A percentile compares a stretch with the other conserved stretches of the same genome.
These are phyloP conservation scores for Suillus tomentosus DNA, from an alignment of 768 basidiomycete species.

Conservation along the genomic window DNA sequence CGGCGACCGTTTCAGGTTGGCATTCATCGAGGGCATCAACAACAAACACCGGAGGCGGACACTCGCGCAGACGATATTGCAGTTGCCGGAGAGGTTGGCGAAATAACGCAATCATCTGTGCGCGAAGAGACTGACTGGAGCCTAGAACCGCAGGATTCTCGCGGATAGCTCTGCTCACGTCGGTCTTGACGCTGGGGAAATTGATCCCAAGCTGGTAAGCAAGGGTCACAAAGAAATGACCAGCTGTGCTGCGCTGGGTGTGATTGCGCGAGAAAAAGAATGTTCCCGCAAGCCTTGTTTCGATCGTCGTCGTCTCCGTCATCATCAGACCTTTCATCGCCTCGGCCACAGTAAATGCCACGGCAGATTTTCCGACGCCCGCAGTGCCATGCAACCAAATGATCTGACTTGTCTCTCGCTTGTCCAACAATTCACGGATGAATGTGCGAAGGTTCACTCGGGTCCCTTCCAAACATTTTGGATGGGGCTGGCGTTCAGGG, in stretches of 20 bases:
- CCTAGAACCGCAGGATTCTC: too few relatives aligned
- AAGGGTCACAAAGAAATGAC: background rate
- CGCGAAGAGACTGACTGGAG: too few relatives aligned
- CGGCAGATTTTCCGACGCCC: slow-evolving; percentile 1
- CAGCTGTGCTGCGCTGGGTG: background rate
- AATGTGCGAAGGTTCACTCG: background rate
- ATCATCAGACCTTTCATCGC: background rate
- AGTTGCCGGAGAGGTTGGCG: too few relatives aligned
- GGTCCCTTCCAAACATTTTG: too few relatives aligned
- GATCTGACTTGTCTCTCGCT: background rate
- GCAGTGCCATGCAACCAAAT: background rate
- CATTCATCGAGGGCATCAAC: too few relatives aligned
- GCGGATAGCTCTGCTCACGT: too few relatives aligned
- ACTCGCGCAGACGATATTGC: too few relatives aligned
- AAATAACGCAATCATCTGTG: too few relatives aligned
- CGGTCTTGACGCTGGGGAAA: background rate
- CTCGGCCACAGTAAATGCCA: slow-evolving; percentile 4
- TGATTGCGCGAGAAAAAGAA: slow-evolving; percentile 6
- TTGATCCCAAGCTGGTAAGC: background rate
- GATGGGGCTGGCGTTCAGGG: too few relatives aligned
- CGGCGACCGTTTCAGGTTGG: too few relatives aligned
- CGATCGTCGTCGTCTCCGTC: background rate
- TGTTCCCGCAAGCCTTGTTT: background rate
- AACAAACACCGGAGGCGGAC: too few relatives aligned
- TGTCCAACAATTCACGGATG: background rate